A percentile compares a stretch with the other conserved stretches of the same genome.
These are phyloP conservation scores for Stromatinia cepivora DNA, from an alignment of 2,329 filamentous ascomycete species.

Conservation along the genomic window DNA sequence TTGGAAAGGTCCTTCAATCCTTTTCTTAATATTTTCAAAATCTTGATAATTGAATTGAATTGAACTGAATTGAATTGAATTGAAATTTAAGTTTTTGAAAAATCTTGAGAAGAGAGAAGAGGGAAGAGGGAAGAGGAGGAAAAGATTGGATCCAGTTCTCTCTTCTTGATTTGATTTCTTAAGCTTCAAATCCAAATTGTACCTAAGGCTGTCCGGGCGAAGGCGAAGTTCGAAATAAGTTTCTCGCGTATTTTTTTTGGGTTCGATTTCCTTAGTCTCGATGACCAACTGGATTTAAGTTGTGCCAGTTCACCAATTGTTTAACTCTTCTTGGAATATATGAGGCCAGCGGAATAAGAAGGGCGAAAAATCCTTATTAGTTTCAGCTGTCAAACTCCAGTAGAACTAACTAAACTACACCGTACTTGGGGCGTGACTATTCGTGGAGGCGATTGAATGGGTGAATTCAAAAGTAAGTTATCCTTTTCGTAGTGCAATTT, in stretches of 20 bases:
- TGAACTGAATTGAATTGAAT: not conserved
- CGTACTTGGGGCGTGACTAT: not conserved
- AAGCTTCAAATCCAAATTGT: slow-evolving; percentile 1
- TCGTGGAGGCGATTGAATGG: slow-evolving; percentile 19
- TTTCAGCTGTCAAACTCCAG: not conserved
- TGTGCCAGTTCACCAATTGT: slow-evolving; percentile 1
- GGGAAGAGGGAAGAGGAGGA: no score
- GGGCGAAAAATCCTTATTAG: not conserved
- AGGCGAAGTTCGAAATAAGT: slow-evolving; percentile 4
- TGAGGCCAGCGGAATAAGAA: slow-evolving; percentile 5
- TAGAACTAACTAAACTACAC: not conserved
- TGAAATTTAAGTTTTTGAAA: not conserved
- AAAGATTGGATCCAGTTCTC: not conserved
- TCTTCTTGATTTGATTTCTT: slow-evolving; percentile 14
- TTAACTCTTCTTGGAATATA: slow-evolving; percentile 1
- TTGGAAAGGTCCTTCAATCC: not conserved
- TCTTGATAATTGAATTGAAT: no score
- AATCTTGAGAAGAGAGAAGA: not conserved
- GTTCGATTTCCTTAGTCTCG: not conserved
- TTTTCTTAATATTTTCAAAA: not conserved
- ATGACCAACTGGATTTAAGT: not conserved
- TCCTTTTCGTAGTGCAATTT: not conserved
- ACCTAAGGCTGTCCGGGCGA: slow-evolving; percentile 5
- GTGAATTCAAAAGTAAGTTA: not conserved
- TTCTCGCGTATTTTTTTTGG: slow-evolving; percentile 14